Evolutionary conservation across 257 asterid genomes (phyloP), one percentile per base, ranked within the genome.

Genomic region (Parsonsia alboflavescens): DNA sequence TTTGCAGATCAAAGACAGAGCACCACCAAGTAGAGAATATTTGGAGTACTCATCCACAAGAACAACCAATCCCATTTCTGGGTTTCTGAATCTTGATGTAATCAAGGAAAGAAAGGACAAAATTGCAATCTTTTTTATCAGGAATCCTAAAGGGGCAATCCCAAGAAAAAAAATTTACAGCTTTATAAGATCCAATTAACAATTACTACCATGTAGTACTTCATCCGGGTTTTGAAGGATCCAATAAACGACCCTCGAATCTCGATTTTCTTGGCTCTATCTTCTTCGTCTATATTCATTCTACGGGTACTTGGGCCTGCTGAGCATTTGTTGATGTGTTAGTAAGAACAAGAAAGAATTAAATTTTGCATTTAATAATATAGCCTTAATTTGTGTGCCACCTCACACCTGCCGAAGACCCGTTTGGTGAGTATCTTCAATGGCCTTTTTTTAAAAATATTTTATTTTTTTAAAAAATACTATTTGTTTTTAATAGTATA

Each of bases 81-180:
- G 69, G 17, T 73, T 67, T 15, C 44, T 30, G 9, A 46, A 65
- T 72, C 59, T 46, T 70, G 42, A 56, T 36, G 45, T 0, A 22
- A 17, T 28, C 74, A 63, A 30, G 22, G 17, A 28, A 62, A 61
- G 69, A 6, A 24, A 63, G 12, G 69, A 30, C 48, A 63, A 36
- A 63, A 17, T 16, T 19, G 7, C 57, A 5, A 13, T 13, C 46
- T 36, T 2, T 7, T 22, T 36, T 36, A 36, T 36, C 19, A 33
- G 64, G 58, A n/a, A 56, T 66, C 63, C 64, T 30, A 56, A 33
- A 65, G 10, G 15, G 73, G 56, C 5, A n/a, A 73, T 78, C 71
- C 77, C 78, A 73, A 78, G 78, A 73, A 64, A 16, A 36, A 49
- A 0, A 49, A 17, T 22, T 70, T 26, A 45, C 50, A 69, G 57